These are phyloP conservation scores for Poronia punctata DNA, from an alignment of 495 filamentous ascomycete genomes.

Conservation along the genomic window DNA sequence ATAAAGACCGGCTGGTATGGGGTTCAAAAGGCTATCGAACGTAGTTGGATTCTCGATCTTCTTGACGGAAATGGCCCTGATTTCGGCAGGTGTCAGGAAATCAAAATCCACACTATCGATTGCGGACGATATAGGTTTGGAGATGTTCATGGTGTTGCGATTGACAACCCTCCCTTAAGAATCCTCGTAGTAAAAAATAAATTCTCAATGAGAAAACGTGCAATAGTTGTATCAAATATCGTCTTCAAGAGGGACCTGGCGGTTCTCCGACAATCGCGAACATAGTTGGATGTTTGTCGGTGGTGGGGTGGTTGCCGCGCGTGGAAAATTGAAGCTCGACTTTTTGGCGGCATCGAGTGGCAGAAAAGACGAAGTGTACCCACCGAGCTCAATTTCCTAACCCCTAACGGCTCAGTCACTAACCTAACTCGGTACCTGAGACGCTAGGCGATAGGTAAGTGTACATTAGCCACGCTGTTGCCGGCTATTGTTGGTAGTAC, in stretches of 20 bases:
- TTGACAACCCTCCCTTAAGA: constrained; percentile 9
- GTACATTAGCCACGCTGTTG: too few species aligned
- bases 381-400: too few species aligned
- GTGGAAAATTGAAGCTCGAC: constrained; percentile 24
- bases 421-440: too few species aligned
- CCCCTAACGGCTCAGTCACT: too few species aligned
- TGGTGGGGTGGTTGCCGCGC: constrained; percentile 4
- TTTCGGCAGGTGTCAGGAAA: constrained; percentile 71
- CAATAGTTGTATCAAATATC: too few species aligned
- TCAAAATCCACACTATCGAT: constrained; percentile 87
- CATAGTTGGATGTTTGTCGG: neutral
- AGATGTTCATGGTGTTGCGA: constrained; percentile 62
- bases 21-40: constrained; percentile 80
- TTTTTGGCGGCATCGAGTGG: constrained; percentile 22
- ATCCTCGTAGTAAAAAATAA: neutral
- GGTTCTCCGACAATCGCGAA: too few species aligned
- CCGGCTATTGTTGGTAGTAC: too few species aligned
- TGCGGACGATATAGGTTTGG: constrained; percentile 77
- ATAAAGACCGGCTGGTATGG: constrained; percentile 82
- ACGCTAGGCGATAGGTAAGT: too few species aligned
- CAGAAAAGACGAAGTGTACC: constrained; percentile 13
- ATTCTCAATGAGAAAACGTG: too few species aligned
- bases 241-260: too few species aligned
- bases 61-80: constrained; percentile 84
- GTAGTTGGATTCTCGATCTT: constrained; percentile 83